Conservation (phyloP, 352 stramenopile genomes). For the Phytopythium cucurbitacearum region DNA sequence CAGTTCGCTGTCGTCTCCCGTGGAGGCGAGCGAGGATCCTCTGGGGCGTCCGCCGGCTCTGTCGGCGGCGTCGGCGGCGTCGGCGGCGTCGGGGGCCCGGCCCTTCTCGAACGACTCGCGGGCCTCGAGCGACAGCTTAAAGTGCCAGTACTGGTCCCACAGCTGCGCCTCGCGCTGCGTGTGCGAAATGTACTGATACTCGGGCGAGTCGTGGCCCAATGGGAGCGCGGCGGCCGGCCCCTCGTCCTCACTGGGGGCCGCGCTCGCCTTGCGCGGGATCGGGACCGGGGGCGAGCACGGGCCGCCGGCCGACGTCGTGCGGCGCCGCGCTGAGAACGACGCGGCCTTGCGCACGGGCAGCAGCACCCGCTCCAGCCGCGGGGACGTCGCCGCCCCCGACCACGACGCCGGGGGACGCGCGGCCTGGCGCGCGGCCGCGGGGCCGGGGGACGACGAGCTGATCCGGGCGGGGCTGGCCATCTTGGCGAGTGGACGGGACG, state of each 20-base stretch:
- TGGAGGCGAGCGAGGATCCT: slow-evolving; percentile 25
- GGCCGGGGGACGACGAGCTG: too few species aligned
- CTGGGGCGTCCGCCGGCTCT: slow-evolving; percentile 19
- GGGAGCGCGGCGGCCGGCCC: not conserved
- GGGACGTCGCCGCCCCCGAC: not conserved
- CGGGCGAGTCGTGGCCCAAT: too few species aligned
- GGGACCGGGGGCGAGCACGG: slow-evolving; percentile 49
- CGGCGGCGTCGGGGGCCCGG: not conserved
- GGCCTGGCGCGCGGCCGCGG: not conserved
- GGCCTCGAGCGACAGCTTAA: slow-evolving; percentile 62
- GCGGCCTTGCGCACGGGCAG: slow-evolving; percentile 14
- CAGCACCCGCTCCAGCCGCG: not conserved
- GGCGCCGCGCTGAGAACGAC: slow-evolving; percentile 23
- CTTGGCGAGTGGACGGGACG: too few species aligned
- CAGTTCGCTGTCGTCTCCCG: slow-evolving; percentile 29
- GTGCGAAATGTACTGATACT: too few species aligned
- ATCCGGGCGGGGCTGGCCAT: too few species aligned
- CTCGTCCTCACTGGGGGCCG: slow-evolving; percentile 22
- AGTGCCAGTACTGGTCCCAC: slow-evolving; percentile 72
- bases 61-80: slow-evolving; percentile 6
- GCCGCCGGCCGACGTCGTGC: slow-evolving; percentile 6
- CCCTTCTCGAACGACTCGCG: slow-evolving; percentile 50
- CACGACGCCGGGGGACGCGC: not conserved
- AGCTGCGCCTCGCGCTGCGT: slow-evolving; percentile 47
- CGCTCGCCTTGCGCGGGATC: slow-evolving; percentile 33